A percentile compares a stretch with the other conserved stretches of the same genome.
Evolutionary conservation across 2,329 filamentous ascomycete species (phyloP).

Genomic region (Colletotrichum paranaense): DNA sequence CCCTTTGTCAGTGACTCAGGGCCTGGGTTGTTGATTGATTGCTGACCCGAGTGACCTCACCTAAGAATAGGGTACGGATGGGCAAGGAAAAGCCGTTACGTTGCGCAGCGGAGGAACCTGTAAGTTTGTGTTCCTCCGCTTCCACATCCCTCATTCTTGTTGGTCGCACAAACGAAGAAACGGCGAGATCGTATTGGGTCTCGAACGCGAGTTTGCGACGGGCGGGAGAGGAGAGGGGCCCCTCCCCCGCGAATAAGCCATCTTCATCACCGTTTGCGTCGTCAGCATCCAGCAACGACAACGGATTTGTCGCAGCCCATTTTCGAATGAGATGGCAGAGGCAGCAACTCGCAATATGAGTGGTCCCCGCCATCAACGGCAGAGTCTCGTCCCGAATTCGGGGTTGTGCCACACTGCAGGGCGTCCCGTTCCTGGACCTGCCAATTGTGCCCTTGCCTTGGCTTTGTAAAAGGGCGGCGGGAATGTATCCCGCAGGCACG

Average conservation of each 20-base stretch:
- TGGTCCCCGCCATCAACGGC: constrained; percentile 27
- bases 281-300: constrained; percentile 15
- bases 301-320: not conserved
- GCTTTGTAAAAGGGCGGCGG: not conserved
- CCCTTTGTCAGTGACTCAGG: constrained; percentile 16
- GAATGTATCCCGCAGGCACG: not conserved
- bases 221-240: not conserved
- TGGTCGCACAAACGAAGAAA: constrained; percentile 19
- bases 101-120: not conserved
- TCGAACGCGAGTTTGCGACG: constrained; percentile 24
- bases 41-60: constrained; percentile 6
- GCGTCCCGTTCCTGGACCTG: not conserved
- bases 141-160: not conserved
- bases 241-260: not conserved
- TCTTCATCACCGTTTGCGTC: constrained; percentile 20
- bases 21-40: not conserved
- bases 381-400: constrained; percentile 9
- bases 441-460: not conserved
- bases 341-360: not conserved
- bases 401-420: not conserved
- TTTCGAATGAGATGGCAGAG: constrained; percentile 21
- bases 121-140: not conserved
- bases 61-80: not conserved
- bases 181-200: constrained; percentile 26
- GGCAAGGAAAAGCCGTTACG: constrained; percentile 17